Evolutionary conservation across 768 basidiomycete species (phyloP), one percentile per base, ranked within the genome.

Genomic region (Collybia nuda): DNA sequence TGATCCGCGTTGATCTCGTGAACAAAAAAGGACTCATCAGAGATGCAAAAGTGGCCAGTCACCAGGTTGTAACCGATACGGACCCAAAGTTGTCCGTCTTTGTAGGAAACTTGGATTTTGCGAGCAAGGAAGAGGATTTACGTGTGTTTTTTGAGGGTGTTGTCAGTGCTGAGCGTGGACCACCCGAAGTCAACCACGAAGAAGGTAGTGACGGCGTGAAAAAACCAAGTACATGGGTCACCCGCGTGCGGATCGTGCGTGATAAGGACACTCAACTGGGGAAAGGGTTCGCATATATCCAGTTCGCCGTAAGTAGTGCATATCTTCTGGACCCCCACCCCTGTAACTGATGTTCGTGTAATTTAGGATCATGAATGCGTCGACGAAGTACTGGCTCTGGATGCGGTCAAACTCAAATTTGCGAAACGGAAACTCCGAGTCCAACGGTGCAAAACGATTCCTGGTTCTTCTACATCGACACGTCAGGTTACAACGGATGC

Each of bases 231-330:
- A 65, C 76, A 12, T 93, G 89, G 89, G 91, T 95, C 15, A 82
- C 79, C 6, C 82, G 81, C 29, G 93, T 97, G n/a, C 80, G 96
- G 38, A 84, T 97, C 58, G 79, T 97, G 45, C 79, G 91, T 41
- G 96, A 98, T 65, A 84, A 83, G 57, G 92, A 90, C 51, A 97
- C 93, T 1, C 93, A 93, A 57, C 79, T 98, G 12, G 96, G 95
- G 11, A 97, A 96, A 69, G 95, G 95, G 4, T 95, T 98, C 65
- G 93, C 89, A 8, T 97, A 98, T 61, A 85, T 98, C 17, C 86
- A 93, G 58, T 91, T 98, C 55, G 65, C 74, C 49, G 96, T 96
- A 66, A 53, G 87, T 21, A 42, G 17, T 23, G 32, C 40, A 19
- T 17, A 0, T 28, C 17, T 19, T n/a, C 2, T 26, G 18, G 23